Evolutionary conservation across 2,329 filamentous ascomycete species (phyloP).

Genomic region (Pseudogymnoascus sp.): DNA sequence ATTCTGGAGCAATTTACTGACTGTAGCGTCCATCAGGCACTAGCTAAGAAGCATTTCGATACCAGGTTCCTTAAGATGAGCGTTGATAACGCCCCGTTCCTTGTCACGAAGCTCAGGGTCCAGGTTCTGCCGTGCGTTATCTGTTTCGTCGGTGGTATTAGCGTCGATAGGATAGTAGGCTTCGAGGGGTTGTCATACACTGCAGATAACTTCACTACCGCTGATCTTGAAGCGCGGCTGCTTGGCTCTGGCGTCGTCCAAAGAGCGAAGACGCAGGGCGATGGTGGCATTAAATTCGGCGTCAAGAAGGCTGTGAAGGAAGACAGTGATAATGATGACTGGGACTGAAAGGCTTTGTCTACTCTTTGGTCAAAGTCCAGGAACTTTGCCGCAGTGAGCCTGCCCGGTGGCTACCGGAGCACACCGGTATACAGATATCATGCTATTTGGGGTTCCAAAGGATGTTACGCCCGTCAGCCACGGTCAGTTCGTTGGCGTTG

Average conservation of each 20-base stretch:
- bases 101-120: conserved; percentile 48
- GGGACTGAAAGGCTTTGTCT: conserved; percentile 29
- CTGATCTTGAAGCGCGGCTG: conserved; percentile 44
- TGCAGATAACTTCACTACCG: conserved; percentile 43
- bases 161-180: conserved; percentile 47
- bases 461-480: not conserved
- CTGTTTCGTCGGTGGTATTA: conserved; percentile 45
- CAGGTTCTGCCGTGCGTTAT: conserved; percentile 51
- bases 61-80: conserved; percentile 49
- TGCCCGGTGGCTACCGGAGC: not conserved
- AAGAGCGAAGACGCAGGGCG: conserved; percentile 41
- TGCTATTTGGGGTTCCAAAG: not conserved
- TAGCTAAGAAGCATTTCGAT: conserved; percentile 49
- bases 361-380: not conserved
- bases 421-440: not conserved
- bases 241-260: conserved; percentile 42
- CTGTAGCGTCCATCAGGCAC: conserved; percentile 25
- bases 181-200: conserved; percentile 49
- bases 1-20: not conserved
- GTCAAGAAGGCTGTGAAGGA: conserved; percentile 27
- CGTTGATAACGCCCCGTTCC: conserved; percentile 50
- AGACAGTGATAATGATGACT: conserved; percentile 41
- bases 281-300: conserved; percentile 31
- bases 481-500: not conserved
- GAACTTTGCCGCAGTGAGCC: conserved; percentile 3